Evolutionary conservation across 768 basidiomycete species (phyloP).

Genomic region (Amanita muscaria): DNA sequence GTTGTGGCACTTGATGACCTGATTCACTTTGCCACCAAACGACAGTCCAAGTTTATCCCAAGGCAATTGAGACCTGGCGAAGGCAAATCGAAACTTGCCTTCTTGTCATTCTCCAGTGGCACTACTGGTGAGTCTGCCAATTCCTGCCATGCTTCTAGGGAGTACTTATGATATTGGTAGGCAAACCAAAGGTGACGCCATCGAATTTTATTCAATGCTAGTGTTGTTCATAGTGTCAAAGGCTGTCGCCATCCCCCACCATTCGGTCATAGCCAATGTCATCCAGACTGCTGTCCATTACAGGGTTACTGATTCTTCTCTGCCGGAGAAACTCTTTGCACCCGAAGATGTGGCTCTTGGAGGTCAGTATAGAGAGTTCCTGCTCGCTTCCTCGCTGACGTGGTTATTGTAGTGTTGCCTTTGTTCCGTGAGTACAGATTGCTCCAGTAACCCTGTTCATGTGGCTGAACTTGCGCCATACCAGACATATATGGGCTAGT

Average conservation of each 20-base stretch:
- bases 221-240: conserved; percentile 14
- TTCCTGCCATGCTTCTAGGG: not conserved
- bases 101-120: conserved; percentile 67
- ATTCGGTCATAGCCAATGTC: conserved; percentile 52
- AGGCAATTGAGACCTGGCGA: conserved; percentile 44
- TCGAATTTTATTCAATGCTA: not conserved
- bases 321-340: conserved; percentile 30
- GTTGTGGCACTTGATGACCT: conserved; percentile 39
- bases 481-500: conserved; percentile 55
- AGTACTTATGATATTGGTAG: conserved; percentile 11
- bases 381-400: not conserved
- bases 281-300: conserved; percentile 50
- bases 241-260: conserved; percentile 65
- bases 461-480: not conserved
- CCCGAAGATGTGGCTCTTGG: conserved; percentile 52
- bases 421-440: conserved; percentile 47
- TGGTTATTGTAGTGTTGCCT: conserved; percentile 38
- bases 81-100: conserved; percentile 51
- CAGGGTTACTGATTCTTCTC: conserved; percentile 30
- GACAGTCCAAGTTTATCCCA: conserved; percentile 34
- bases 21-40: conserved; percentile 31
- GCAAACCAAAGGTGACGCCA: conserved; percentile 28
- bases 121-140: conserved; percentile 50
- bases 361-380: conserved; percentile 29
- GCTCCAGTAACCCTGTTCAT: conserved; percentile 4